A percentile compares a stretch with the other conserved stretches of the same genome.
phyloP scores from a whole-genome alignment of 495 filamentous ascomycete genomes.

The Penicillium malachiteum region DNA sequence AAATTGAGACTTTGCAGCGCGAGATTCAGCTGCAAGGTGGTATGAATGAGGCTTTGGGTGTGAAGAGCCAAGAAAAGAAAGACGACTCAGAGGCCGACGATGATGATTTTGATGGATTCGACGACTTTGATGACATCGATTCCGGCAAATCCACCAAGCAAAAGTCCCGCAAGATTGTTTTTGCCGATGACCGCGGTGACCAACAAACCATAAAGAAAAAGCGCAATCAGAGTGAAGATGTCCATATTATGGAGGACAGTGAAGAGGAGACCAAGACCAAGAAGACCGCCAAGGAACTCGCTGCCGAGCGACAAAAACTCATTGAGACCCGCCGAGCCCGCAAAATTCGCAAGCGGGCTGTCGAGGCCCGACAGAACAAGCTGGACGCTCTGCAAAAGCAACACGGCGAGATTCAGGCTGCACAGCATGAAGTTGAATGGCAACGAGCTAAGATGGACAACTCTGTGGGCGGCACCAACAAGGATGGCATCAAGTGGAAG shows the following conservation, averaged over 20 bases:
- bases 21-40: constrained; percentile 46
- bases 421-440: constrained; percentile 74
- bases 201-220: constrained; percentile 41
- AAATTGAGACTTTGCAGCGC: constrained; percentile 58
- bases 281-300: constrained; percentile 40
- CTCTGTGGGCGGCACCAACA: constrained; percentile 74
- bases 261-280: constrained; percentile 24
- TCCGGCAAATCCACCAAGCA: constrained; percentile 24
- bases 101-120: constrained; percentile 23
- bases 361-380: constrained; percentile 50
- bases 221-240: constrained; percentile 16
- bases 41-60: constrained; percentile 30
- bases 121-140: constrained; percentile 31
- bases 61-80: constrained; percentile 26
- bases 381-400: constrained; percentile 66
- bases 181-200: constrained; percentile 53
- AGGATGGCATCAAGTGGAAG: constrained; percentile 80
- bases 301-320: constrained; percentile 41
- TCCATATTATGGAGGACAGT: constrained; percentile 29
- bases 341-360: constrained; percentile 50
- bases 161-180: constrained; percentile 50
- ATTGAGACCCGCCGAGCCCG: constrained; percentile 42
- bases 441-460: constrained; percentile 81
- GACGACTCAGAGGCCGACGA: constrained; percentile 9
- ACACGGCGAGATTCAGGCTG: constrained; percentile 65